Base-by-base conservation (phyloP, 179 eudicot genomes). In the Pouteria campechiana region DNA sequence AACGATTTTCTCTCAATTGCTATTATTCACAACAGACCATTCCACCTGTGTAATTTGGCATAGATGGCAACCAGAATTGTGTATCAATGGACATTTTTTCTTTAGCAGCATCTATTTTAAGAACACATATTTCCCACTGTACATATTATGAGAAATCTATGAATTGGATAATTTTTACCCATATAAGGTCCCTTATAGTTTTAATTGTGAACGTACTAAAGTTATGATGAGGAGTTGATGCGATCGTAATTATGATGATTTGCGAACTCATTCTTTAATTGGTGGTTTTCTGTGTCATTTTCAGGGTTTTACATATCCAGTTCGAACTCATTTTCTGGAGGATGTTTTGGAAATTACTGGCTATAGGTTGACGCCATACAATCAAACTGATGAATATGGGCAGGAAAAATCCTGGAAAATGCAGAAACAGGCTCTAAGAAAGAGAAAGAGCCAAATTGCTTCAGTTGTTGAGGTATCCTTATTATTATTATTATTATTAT, bases 311-410 rank as follows among this genome's bases (percentile, higher is more conserved):
- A 87, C 94, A 17, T 67, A 79, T 66, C 90, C 94, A 13, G 90
- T 87, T 30, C 73, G 29, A 42, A 75, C 84, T 52, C 71, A 77
- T 75, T 87, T 83, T 67, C 65, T 87, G 47, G 96, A 83, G 64
- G 64, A 73, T 56, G 50, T 79, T 41, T 57, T 87, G 67, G 96
- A 87, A 50, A 72, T 51, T 67, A 70, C 76, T 60, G 84, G 87
- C 57, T 87, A 80, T 64, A 62, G 61, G 41, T 60, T 87, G 69
- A 87, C 94, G 15, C 67, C 74, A 38, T 34, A 72, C 63, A 87
- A 87, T 61, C 96, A 87, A 57, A 74, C 77, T 48, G 96, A 87
- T 73, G 96, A 87, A 52, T 87, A 79, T 55, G 90, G 96, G 30
- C 72, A 55, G 33, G 95, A 85, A 41, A 85, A 75, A 61, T 48